These are phyloP conservation scores for Fraxinus sp. DNA, from an alignment of 305 asterid species.

Conservation along the genomic window DNA sequence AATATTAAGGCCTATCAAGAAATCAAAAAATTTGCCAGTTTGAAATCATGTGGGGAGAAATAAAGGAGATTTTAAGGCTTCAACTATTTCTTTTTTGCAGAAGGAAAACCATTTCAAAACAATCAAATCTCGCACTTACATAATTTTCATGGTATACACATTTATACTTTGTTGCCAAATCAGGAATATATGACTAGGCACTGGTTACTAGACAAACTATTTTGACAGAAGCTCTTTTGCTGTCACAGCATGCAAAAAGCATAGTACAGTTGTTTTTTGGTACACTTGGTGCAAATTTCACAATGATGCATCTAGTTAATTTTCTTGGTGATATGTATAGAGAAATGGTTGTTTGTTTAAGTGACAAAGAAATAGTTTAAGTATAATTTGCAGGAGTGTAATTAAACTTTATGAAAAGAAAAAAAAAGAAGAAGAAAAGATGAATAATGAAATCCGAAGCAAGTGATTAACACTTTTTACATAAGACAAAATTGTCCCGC, in stretches of 20 bases:
- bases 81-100: background rate
- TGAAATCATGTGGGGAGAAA: background rate
- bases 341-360: background rate
- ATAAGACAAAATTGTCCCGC: background rate
- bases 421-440: background rate
- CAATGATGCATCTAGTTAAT: background rate
- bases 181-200: background rate
- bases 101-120: background rate
- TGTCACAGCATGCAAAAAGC: background rate
- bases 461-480: background rate
- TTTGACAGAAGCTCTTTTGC: background rate
- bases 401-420: background rate
- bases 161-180: background rate
- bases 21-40: background rate
- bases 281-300: slow-evolving; percentile 1
- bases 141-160: background rate
- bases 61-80: background rate
- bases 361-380: background rate
- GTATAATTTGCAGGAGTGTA: background rate
- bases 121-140: background rate
- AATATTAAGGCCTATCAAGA: background rate
- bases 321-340: background rate
- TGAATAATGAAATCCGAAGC: background rate
- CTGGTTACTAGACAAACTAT: background rate
- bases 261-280: background rate